Evolutionary conservation across 176 grass and related monocot genomes (phyloP).

Genomic region (Triticum monococcum): DNA sequence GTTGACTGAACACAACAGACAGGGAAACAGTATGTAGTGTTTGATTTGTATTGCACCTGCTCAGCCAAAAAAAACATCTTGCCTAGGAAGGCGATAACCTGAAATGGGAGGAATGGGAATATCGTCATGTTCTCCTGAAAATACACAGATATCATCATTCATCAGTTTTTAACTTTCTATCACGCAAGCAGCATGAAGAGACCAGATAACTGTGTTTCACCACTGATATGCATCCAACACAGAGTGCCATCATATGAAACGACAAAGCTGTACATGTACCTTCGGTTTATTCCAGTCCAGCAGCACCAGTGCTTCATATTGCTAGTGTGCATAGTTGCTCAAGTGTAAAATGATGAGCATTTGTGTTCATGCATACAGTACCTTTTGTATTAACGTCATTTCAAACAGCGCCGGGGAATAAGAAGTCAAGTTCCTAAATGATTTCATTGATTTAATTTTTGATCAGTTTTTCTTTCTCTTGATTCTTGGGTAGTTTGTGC

Average conservation of each 20-base stretch:
- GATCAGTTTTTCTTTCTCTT: background rate
- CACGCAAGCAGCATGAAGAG: background rate
- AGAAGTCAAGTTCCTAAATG: background rate
- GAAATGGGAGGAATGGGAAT: slow-evolving; percentile 90
- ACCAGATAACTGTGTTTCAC: background rate
- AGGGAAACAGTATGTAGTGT: background rate
- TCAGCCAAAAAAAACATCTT: slow-evolving; percentile 72
- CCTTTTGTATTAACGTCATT: background rate
- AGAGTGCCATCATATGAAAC: slow-evolving; percentile 8
- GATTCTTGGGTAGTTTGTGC: background rate
- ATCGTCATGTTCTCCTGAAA: slow-evolving; percentile 80
- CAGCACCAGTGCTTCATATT: slow-evolving; percentile 68
- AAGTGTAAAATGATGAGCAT: background rate
- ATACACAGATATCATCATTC: slow-evolving; percentile 25
- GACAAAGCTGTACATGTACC: slow-evolving; percentile 31
- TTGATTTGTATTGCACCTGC: slow-evolving; percentile 42
- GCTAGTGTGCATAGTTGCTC: background rate
- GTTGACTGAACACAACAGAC: background rate
- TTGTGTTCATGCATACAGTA: slow-evolving; percentile 4
- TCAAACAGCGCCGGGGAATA: background rate
- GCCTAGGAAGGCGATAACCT: slow-evolving; percentile 80
- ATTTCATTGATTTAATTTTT: background rate
- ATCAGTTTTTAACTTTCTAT: slow-evolving; percentile 19
- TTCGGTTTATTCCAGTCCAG: slow-evolving; percentile 85
- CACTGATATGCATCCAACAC: background rate